phyloP scores from a whole-genome alignment of 2,329 filamentous ascomycete genomes.

The Gremmenia infestans region DNA sequence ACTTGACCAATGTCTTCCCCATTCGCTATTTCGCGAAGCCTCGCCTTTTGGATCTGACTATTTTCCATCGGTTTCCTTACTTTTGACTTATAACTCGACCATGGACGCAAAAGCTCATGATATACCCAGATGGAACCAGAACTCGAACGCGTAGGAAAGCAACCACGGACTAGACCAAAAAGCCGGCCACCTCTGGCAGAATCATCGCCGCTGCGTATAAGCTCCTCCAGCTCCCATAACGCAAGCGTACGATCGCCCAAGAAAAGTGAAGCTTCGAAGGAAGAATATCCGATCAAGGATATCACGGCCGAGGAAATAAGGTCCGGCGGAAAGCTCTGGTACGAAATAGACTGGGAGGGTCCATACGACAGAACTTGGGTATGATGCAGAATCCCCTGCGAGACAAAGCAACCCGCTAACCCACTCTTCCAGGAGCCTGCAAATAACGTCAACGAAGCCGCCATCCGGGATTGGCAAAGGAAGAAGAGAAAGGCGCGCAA shows the following conservation, averaged over 20 bases:
- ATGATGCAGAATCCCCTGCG: conserved; percentile 14
- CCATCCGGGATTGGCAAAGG: conserved; percentile 5
- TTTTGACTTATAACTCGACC: not conserved
- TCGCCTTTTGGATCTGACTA: not conserved
- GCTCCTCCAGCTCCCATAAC: not conserved
- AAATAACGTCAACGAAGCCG: not conserved
- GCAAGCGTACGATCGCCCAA: not conserved
- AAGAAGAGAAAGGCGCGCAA: conserved; percentile 1
- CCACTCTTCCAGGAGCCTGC: conserved; percentile 3
- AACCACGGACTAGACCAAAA: not conserved
- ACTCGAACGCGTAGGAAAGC: conserved; percentile 1
- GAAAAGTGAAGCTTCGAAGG: not conserved
- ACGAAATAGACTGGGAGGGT: conserved; percentile 53
- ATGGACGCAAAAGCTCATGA: conserved; percentile 4
- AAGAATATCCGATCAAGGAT: conserved; percentile 4
- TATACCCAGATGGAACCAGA: conserved; percentile 8
- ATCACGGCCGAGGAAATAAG: conserved; percentile 15
- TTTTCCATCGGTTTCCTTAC: not conserved
- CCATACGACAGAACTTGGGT: conserved; percentile 49
- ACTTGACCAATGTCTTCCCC: not conserved
- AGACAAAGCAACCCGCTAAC: not conserved
- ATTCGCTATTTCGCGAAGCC: not conserved
- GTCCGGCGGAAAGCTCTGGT: conserved; percentile 32
- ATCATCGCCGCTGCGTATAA: not conserved
- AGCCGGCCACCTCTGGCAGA: not conserved